phyloP scores from a whole-genome alignment of 1,284 basidiomycete species.

The Fomitopsis palustris region DNA sequence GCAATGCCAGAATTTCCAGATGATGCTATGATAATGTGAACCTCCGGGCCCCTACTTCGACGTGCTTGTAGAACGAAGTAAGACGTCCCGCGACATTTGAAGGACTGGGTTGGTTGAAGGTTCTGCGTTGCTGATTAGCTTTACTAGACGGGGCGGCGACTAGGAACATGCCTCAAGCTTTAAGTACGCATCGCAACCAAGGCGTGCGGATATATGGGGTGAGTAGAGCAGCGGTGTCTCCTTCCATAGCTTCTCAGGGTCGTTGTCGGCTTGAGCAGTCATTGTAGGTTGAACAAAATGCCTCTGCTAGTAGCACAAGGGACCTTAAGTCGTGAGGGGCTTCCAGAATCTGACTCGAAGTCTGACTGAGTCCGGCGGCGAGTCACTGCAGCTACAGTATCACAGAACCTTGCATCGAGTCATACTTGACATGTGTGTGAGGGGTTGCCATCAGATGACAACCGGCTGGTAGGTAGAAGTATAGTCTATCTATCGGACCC shows the following conservation, averaged over 20 bases:
- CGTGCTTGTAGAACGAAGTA: slow-evolving; percentile 52
- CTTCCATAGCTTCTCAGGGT: slow-evolving; percentile 38
- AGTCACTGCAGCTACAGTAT: no score
- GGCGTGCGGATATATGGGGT: slow-evolving; percentile 45
- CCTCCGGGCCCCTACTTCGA: slow-evolving; percentile 42
- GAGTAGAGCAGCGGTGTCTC: slow-evolving; percentile 65
- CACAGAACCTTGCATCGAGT: no score
- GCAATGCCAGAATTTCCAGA: slow-evolving; percentile 76
- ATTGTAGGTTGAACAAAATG: no score
- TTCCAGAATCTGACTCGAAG: no score
- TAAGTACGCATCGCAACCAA: slow-evolving; percentile 54
- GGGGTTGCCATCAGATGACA: no score
- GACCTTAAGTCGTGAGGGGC: neutral
- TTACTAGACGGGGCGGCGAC: neutral
- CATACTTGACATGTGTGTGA: no score
- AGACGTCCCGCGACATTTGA: slow-evolving; percentile 72
- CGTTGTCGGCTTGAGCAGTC: neutral
- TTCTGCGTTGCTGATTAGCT: slow-evolving; percentile 32
- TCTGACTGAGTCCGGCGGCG: no score
- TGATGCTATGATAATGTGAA: slow-evolving; percentile 67
- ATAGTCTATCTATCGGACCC: no score
- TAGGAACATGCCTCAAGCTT: slow-evolving; percentile 56
- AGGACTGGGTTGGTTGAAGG: slow-evolving; percentile 69
- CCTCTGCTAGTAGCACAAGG: no score
- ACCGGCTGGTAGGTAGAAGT: no score